Conservation (phyloP, 345 rosid species). For the Brassica nigra region DNA sequence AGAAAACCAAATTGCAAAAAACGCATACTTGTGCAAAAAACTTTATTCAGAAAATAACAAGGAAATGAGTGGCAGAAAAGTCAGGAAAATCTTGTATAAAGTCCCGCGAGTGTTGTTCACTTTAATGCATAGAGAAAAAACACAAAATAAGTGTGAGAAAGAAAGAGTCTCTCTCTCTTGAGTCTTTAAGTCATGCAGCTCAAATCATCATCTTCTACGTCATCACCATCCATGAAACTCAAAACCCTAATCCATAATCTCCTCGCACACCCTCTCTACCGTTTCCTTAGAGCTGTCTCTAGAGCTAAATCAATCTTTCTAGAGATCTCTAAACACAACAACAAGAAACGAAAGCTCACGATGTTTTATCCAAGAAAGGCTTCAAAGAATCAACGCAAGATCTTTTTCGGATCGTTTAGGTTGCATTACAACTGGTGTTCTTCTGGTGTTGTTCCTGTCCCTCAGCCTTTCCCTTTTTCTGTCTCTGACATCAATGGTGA, state of each 20-base stretch:
- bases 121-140: conserved; percentile 15
- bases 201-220: conserved; percentile 44
- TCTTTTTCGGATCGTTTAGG: conserved; percentile 81
- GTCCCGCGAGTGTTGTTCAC: conserved; percentile 47
- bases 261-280: conserved; percentile 56
- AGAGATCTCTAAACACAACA: conserved; percentile 46
- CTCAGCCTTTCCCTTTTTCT: conserved; percentile 44
- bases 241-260: conserved; percentile 76
- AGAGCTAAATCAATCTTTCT: conserved; percentile 61
- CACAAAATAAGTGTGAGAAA: conserved; percentile 33
- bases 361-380: conserved; percentile 48
- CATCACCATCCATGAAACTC: conserved; percentile 56
- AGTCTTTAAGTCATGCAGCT: conserved; percentile 33
- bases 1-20: conserved; percentile 17
- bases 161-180: conserved; percentile 8
- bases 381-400: conserved; percentile 52
- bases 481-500: conserved; percentile 36
- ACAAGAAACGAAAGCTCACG: conserved; percentile 36
- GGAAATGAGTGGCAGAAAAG: conserved; percentile 34
- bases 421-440: conserved; percentile 96
- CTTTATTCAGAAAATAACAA: not conserved
- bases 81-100: conserved; percentile 48
- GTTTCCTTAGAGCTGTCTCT: conserved; percentile 57
- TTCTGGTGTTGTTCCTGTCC: conserved; percentile 62
- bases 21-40: conserved; percentile 9